Evolutionary conservation across 345 rosid species (phyloP).

Genomic region (Salix udensis): DNA sequence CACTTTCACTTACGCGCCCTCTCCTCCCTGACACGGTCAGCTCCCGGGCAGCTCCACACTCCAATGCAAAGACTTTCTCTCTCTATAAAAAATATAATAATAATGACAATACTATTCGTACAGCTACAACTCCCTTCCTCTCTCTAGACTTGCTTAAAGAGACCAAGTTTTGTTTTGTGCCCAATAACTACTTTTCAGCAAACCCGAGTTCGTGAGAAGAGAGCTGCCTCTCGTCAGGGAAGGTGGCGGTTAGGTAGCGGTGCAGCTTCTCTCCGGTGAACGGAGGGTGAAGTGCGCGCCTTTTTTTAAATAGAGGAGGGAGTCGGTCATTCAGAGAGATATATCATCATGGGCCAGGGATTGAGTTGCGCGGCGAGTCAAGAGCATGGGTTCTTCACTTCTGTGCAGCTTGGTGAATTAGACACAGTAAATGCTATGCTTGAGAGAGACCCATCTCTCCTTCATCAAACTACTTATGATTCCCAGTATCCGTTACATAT

Average conservation of each 20-base stretch:
- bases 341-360: conserved; percentile 78
- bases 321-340: not conserved
- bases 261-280: conserved; percentile 15
- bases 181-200: not conserved
- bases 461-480: conserved; percentile 65
- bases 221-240: conserved; percentile 23
- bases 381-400: conserved; percentile 64
- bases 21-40: conserved; percentile 21
- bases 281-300: conserved; percentile 11
- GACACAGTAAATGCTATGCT: conserved; percentile 46
- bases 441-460: conserved; percentile 49
- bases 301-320: not conserved
- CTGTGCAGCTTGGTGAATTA: conserved; percentile 72
- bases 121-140: not conserved
- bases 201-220: not conserved
- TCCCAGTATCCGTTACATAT: conserved; percentile 84
- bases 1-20: no score
- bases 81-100: not conserved
- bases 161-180: not conserved
- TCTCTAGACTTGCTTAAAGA: conserved; percentile 17
- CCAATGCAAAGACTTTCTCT: conserved; percentile 27
- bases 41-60: conserved; percentile 48
- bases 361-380: conserved; percentile 67
- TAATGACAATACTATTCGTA: not conserved
- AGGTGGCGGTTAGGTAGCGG: conserved; percentile 17